Percentiles rank a stretch among this genome's conserved stretches.
phyloP scores from a whole-genome alignment of 1,284 basidiomycete species.

The Microbotryomycetes sp. region DNA sequence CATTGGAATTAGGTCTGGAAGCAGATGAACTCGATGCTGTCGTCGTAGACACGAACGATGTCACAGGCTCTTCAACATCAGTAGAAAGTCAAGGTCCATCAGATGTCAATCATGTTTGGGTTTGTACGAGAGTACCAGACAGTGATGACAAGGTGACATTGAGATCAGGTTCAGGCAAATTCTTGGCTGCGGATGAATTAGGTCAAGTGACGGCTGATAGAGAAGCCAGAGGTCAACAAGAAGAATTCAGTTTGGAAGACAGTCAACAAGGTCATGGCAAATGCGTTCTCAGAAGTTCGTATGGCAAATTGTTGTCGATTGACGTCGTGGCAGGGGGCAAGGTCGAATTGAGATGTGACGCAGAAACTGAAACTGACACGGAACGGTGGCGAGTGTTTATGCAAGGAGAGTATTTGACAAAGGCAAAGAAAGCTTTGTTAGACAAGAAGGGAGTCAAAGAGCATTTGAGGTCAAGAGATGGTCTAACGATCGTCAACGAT shows the following conservation, averaged over 20 bases:
- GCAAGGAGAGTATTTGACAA: constrained; percentile 78
- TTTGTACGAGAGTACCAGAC: constrained; percentile 70
- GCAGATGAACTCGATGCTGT: constrained; percentile 27
- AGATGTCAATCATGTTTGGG: constrained; percentile 80
- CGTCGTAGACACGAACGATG: constrained; percentile 14
- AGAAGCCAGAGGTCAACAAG: constrained; percentile 72
- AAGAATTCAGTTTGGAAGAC: constrained; percentile 63
- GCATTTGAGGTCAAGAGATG: constrained; percentile 50
- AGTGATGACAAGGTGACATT: constrained; percentile 66
- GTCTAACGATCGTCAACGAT: constrained; percentile 50
- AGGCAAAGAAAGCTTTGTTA: constrained; percentile 72
- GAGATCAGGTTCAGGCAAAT: constrained; percentile 76
- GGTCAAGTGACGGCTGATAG: constrained; percentile 71
- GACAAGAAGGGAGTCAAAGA: constrained; percentile 61
- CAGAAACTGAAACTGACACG: constrained; percentile 63
- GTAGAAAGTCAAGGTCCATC: constrained; percentile 58
- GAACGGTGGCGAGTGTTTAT: constrained; percentile 83
- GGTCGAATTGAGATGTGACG: constrained; percentile 70
- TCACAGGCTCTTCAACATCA: constrained; percentile 34
- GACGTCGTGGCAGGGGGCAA: constrained; percentile 75
- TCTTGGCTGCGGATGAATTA: constrained; percentile 73
- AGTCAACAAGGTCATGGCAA: constrained; percentile 60
- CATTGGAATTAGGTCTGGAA: constrained; percentile 9
- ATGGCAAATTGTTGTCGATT: constrained; percentile 71
- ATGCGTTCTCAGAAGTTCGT: constrained; percentile 58